Base-by-base conservation (phyloP, 176 grass and related monocot genomes). In the Stipa capillata region DNA sequence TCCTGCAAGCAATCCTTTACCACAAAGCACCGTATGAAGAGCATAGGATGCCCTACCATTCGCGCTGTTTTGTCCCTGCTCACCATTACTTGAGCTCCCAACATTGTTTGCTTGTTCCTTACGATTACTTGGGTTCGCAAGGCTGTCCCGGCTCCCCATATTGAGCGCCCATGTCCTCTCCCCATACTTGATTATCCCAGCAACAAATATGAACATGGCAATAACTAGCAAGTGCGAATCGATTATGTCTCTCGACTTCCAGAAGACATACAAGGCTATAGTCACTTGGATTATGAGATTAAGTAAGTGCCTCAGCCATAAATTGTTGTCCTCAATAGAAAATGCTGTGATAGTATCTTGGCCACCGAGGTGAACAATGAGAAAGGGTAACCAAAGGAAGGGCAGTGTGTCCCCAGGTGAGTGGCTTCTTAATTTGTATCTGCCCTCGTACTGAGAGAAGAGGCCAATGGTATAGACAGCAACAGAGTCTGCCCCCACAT, bases 81-180 rank as follows among this genome's bases (percentile, higher is more conserved):
- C 18, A 65, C 7, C 16, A 31, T 10, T 17, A 32, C 32, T 63
- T 63, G 9, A 17, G 5, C 20, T 60, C 57, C 5, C 17, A 50
- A 50, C n/a, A n/a, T n/a, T n/a, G n/a, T n/a, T n/a, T n/a, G n/a
- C n/a, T n/a, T n/a, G n/a, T n/a, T n/a, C n/a, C n/a, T n/a, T n/a
- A n/a, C n/a, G n/a, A n/a, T n/a, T n/a, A n/a, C n/a, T n/a, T n/a
- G n/a, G n/a, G n/a, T n/a, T n/a, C n/a, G n/a, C n/a, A n/a, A n/a
- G n/a, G n/a, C n/a, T n/a, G n/a, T n/a, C n/a, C 0, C 21, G 7
- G n/a, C 72, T 75, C 1, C 34, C 52, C 0, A 0, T n/a, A 4
- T 15, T 8, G 23, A 69, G 65, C 2, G 65, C 40, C 65, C 70
- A 73, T 37, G 32, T 54, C 23, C 71, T 76, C 37, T 76, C 73